Conservation (phyloP, 2,329 filamentous ascomycete genomes). For the Alternaria rosae region DNA sequence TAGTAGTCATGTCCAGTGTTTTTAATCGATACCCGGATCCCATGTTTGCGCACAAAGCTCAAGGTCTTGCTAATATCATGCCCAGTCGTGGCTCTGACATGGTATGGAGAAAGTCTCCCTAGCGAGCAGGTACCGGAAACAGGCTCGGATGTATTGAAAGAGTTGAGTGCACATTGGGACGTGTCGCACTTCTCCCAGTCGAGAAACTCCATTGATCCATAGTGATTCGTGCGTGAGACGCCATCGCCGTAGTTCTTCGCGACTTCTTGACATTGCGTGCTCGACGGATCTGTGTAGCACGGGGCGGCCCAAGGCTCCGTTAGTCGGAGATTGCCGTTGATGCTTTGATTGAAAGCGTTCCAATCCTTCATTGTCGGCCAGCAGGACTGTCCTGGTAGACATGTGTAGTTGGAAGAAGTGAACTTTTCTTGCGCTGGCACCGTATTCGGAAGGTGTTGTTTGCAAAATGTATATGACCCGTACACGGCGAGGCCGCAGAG, state of each 20-base stretch:
- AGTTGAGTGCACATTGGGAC: constrained; percentile 42
- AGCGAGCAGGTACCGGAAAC: constrained; percentile 41
- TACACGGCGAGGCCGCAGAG: constrained; percentile 13
- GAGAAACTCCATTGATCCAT: constrained; percentile 47
- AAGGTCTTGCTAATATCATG: constrained; percentile 40
- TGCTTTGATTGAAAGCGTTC: constrained; percentile 43
- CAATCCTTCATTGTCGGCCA: constrained; percentile 44
- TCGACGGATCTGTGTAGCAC: constrained; percentile 34
- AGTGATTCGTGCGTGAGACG: constrained; percentile 36
- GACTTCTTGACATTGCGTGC: constrained; percentile 31
- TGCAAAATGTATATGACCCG: constrained; percentile 8
- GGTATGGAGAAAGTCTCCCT: constrained; percentile 43
- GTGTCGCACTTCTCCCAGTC: constrained; percentile 45
- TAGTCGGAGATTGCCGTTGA: constrained; percentile 36
- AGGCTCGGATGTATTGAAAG: constrained; percentile 31
- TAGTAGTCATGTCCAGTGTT: constrained; percentile 51
- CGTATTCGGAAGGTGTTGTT: not conserved
- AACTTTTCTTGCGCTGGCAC: not conserved
- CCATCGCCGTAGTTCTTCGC: constrained; percentile 35
- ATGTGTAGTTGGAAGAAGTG: constrained; percentile 38
- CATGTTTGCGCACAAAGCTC: constrained; percentile 39
- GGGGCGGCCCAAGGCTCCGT: constrained; percentile 44
- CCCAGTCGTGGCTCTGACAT: constrained; percentile 38
- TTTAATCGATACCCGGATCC: constrained; percentile 46
- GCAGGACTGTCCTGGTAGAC: constrained; percentile 48